These are phyloP conservation scores for Colletotrichum agaves DNA, from an alignment of 2,329 filamentous ascomycete genomes.

Conservation along the genomic window DNA sequence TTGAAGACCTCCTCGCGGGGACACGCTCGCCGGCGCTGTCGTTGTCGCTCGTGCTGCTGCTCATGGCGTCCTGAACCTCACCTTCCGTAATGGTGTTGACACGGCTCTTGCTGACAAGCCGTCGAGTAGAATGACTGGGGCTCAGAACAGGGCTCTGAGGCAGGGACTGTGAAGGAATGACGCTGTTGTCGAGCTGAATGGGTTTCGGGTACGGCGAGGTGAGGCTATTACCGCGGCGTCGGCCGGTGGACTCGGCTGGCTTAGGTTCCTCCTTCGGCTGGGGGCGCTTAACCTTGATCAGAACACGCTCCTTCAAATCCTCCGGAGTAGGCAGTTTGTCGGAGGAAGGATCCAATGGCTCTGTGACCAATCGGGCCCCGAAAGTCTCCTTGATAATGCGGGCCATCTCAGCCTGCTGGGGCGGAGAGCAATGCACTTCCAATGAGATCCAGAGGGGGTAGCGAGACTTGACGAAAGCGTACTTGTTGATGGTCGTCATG, in stretches of 20 bases:
- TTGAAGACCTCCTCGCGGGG: slow-evolving; percentile 70
- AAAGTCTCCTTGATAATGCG: slow-evolving; percentile 89
- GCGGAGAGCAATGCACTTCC: slow-evolving; percentile 88
- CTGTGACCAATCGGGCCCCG: slow-evolving; percentile 79
- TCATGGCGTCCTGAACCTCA: slow-evolving; percentile 63
- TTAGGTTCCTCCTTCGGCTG: slow-evolving; percentile 54
- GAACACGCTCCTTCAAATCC: slow-evolving; percentile 82
- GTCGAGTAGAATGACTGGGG: slow-evolving; percentile 63
- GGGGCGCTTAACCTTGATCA: slow-evolving; percentile 92
- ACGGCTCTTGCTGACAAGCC: slow-evolving; percentile 59
- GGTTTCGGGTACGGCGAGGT: slow-evolving; percentile 80
- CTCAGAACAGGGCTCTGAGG: slow-evolving; percentile 65
- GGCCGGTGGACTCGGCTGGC: slow-evolving; percentile 51
- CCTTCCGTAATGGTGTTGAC: slow-evolving; percentile 69
- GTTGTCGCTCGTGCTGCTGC: slow-evolving; percentile 80
- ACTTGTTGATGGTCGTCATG: slow-evolving; percentile 92
- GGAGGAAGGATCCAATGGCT: slow-evolving; percentile 76
- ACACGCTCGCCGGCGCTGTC: slow-evolving; percentile 74
- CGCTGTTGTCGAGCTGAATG: slow-evolving; percentile 66
- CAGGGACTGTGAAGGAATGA: slow-evolving; percentile 62
- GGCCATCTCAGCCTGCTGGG: slow-evolving; percentile 89
- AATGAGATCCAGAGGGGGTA: slow-evolving; percentile 95
- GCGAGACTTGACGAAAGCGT: slow-evolving; percentile 87
- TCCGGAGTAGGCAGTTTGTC: slow-evolving; percentile 84
- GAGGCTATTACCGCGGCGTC: slow-evolving; percentile 74